Conservation (phyloP, 257 asterid genomes). For the Solanum megistacrolobum region DNA sequence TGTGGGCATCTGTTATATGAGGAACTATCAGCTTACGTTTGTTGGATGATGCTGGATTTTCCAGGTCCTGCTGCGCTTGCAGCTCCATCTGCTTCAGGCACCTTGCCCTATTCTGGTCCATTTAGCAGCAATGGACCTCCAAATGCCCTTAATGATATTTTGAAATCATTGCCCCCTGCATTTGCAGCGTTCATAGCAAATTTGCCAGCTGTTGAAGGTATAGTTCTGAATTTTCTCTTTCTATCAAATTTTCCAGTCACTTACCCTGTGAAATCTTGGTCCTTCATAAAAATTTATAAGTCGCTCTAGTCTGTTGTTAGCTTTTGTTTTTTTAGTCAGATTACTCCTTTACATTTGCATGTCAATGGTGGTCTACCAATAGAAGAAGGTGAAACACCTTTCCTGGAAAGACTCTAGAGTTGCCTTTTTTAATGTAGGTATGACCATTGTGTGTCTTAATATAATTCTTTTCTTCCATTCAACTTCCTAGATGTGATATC, state of each 20-base stretch:
- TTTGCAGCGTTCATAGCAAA: conserved; percentile 50
- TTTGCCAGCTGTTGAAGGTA: conserved; percentile 87
- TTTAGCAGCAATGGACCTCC: conserved; percentile 37
- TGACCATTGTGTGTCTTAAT: background rate
- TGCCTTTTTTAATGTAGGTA: background rate
- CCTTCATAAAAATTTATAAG: background rate
- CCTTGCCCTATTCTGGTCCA: conserved; percentile 30
- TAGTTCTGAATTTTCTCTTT: background rate
- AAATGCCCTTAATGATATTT: conserved; percentile 26
- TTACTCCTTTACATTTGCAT: background rate
- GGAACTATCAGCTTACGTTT: background rate
- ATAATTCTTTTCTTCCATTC: background rate
- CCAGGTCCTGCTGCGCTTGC: conserved; percentile 35
- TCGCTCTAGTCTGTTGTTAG: background rate
- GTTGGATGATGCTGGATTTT: conserved; percentile 2
- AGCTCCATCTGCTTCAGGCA: conserved; percentile 31
- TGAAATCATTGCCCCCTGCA: conserved; percentile 65
- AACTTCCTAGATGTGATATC: background rate
- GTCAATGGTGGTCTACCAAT: background rate
- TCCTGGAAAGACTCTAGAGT: background rate
- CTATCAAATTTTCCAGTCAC: background rate
- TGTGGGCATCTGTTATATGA: background rate
- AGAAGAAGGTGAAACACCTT: background rate
- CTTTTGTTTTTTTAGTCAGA: background rate
- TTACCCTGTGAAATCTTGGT: background rate